Base-by-base conservation (phyloP, 495 filamentous ascomycete genomes). In the Xylaria venustula region DNA sequence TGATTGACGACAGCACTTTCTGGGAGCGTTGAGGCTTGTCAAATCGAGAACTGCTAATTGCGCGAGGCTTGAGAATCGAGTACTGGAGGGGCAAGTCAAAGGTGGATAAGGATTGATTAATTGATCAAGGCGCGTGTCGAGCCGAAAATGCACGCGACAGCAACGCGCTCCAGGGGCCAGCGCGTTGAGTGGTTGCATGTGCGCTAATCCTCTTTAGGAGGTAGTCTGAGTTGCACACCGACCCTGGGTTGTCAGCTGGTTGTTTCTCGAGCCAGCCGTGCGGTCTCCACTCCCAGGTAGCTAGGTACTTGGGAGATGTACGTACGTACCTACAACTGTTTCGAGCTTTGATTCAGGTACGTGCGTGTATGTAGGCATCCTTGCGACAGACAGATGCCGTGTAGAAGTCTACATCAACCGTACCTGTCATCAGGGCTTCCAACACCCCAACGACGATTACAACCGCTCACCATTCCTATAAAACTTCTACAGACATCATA, bases 131-230 rank as follows among this genome's bases (percentile, higher is more conserved):
- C 28, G 40, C 40, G 46, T 23, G n/a, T 8, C 9, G 3, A 30
- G 26, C 2, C 23, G 15, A 51, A 52, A 60, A 53, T 34, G 5
- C 48, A 28, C 57, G 58, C 47, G 49, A 36, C 19, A 0, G 41
- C 8, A 8, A 54, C 49, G 50, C 58, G 58, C 58, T 51, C 14
- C 7, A n/a, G 45, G 41, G n/a, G n/a, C n/a, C 48, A 52, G 50
- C 68, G 68, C 64, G 69, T 71, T 69, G 44, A 71, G 69, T 64
- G 69, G 64, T 65, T 65, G 66, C 69, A 69, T 67, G 11, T 19
- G 25, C 52, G 37, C 53, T 58, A 63, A 34, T 25, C 45, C 36
- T 28, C 25, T 22, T 17, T 28, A 14, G 25, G 37, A n/a, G n/a
- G n/a, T n/a, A n/a, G n/a, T n/a, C n/a, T n/a, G n/a, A n/a, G n/a